These are phyloP conservation scores for Pythium dissotocum DNA, from an alignment of 352 stramenopile genomes.

Conservation along the genomic window DNA sequence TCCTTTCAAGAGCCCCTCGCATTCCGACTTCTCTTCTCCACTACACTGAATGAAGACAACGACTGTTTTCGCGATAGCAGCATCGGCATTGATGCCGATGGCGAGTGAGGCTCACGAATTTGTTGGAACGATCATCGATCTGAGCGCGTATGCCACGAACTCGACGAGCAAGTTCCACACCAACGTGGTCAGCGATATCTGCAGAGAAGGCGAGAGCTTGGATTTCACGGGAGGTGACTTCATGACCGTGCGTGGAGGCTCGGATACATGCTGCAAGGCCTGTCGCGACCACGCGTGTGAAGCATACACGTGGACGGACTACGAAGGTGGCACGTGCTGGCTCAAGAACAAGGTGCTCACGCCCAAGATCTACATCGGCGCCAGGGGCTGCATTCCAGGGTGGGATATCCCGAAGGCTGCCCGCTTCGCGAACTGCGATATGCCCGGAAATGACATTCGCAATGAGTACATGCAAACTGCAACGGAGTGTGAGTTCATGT, in stretches of 20 bases:
- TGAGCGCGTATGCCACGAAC: not conserved
- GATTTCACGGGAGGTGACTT: not conserved
- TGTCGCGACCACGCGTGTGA: not conserved
- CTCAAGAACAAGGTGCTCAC: not conserved
- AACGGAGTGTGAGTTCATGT: not conserved
- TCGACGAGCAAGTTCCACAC: not conserved
- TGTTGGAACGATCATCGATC: too few species aligned
- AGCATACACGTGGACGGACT: not conserved
- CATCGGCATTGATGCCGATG: too few species aligned
- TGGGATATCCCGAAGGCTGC: too few species aligned
- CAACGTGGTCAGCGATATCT: not conserved
- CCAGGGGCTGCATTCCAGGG: not conserved
- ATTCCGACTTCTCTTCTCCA: too few species aligned
- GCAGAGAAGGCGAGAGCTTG: not conserved
- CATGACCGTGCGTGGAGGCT: not conserved
- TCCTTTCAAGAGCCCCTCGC: too few species aligned
- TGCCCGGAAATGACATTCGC: not conserved
- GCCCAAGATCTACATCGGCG: not conserved
- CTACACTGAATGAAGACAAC: too few species aligned
- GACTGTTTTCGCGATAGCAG: too few species aligned
- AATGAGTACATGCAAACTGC: not conserved
- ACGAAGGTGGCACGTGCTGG: not conserved
- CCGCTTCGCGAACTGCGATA: not conserved
- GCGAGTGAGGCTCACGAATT: too few species aligned
- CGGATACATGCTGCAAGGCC: not conserved